Conservation (phyloP, 768 basidiomycete genomes). For the Rhizopogon vinicolor region DNA sequence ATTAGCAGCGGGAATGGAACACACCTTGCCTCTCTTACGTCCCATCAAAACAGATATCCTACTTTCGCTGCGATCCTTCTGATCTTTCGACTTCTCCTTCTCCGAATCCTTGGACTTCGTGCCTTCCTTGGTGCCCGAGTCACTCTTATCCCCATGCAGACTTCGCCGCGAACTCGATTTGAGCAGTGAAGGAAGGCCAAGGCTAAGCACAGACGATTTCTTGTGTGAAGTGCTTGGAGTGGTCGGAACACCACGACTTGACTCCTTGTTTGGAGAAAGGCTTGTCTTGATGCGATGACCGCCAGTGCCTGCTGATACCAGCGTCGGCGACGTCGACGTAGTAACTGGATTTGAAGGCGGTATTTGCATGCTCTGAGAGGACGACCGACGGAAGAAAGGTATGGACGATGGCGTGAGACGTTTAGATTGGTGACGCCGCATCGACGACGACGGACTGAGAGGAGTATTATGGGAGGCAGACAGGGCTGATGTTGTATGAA, state of each 20-base stretch:
- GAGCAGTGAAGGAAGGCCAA: constrained; percentile 77
- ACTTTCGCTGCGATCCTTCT: constrained; percentile 85
- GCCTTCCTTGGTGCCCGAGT: constrained; percentile 46
- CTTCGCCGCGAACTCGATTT: constrained; percentile 85
- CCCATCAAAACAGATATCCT: constrained; percentile 86
- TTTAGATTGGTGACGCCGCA: constrained; percentile 62
- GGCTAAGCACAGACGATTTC: constrained; percentile 79
- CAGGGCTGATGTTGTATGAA: constrained; percentile 53
- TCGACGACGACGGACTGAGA: constrained; percentile 68
- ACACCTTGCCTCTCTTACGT: constrained; percentile 87
- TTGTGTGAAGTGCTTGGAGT: constrained; percentile 61
- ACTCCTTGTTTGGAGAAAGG: constrained; percentile 51
- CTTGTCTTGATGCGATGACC: constrained; percentile 36
- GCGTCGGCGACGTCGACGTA: constrained; percentile 45
- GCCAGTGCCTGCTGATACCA: constrained; percentile 41
- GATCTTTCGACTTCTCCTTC: constrained; percentile 57
- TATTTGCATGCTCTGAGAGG: constrained; percentile 81
- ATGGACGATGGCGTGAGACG: constrained; percentile 90
- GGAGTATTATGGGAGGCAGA: constrained; percentile 54
- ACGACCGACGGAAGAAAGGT: constrained; percentile 90
- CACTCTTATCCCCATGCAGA: constrained; percentile 55
- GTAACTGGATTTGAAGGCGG: constrained; percentile 39
- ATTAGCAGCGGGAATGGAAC: constrained; percentile 11
- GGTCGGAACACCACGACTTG: constrained; percentile 46
- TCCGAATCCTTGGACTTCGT: constrained; percentile 37